Evolutionary conservation across 1,284 basidiomycete species (phyloP), one percentile per base, ranked within the genome.

Genomic region (Cystobasidium pallidum): DNA sequence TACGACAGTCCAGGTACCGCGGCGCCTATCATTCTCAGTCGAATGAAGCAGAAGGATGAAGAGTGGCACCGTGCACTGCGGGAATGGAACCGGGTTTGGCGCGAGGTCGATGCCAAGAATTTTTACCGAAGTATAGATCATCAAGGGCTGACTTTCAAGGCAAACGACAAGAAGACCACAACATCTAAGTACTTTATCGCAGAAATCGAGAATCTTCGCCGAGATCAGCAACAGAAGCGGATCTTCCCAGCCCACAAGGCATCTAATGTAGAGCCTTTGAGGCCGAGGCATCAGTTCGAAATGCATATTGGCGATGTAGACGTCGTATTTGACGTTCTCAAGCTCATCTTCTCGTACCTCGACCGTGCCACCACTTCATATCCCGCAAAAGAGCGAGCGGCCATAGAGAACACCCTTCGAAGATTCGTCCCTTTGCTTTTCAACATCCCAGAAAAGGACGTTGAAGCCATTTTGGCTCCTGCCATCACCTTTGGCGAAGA

Each of bases 51-150:
- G 80, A 97, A 96, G 82, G 92, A 97, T 80, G 94, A 98, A 76
- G 96, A 99, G 80, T 99, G 96, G 96, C 89, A 92, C 80, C 86
- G 91, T 41, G 89, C 91, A 28, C 91, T 96, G 81, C 86, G 94
- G 65, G 95, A 98, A 81, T 99, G 94, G 93, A 93, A 91, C 83
- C 88, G 91, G 74, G 94, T 94, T 26, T 99, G 96, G 96, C 86
- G 94, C 70, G 95, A 98, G 81, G 91, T 96, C 57, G 95, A 98
- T 79, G 89, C 89, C 68, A 91, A 92, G 81, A 96, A 96, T 83
- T 95, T 95, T 81, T 94, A 94, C 86, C 95, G 95, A 83, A 90
- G 90, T 52, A 86, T 97, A 67, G 95, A 98, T 80, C 93, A 97
- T 80, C 94, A 98, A 80, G 94, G 93, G 4, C 90, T 93, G 79